Conservation (phyloP, 495 filamentous ascomycete species). For the Penicillium herquei region DNA sequence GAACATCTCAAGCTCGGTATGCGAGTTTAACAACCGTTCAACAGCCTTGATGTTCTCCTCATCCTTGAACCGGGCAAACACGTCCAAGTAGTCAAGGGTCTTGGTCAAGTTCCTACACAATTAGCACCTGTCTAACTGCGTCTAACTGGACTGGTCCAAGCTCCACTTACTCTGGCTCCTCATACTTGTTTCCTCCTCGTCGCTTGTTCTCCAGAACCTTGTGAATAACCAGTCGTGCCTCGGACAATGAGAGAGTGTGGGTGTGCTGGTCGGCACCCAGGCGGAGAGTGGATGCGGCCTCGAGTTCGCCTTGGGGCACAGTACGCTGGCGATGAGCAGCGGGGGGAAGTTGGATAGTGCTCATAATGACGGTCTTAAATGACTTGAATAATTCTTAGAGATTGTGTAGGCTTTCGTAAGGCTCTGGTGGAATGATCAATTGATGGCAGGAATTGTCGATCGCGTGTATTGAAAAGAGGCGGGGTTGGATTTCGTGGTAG, state of each 20-base stretch:
- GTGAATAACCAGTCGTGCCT: conserved; percentile 88
- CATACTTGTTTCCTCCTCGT: conserved; percentile 45
- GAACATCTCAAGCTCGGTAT: conserved; percentile 80
- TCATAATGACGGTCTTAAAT: conserved; percentile 23
- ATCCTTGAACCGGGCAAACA: conserved; percentile 91
- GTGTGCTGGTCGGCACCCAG: conserved; percentile 92
- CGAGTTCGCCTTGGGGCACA: conserved; percentile 76
- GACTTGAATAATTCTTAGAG: too few relatives aligned
- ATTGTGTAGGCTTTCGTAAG: too few relatives aligned
- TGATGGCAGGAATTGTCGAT: not conserved
- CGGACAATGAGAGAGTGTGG: conserved; percentile 81
- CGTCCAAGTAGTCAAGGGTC: conserved; percentile 86
- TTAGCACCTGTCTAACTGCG: not conserved
- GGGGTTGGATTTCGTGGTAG: not conserved
- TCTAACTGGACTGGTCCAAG: not conserved
- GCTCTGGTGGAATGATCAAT: too few relatives aligned
- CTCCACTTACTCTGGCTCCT: conserved; percentile 49
- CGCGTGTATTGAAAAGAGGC: not conserved
- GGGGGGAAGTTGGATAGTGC: conserved; percentile 37
- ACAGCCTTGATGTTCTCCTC: conserved; percentile 92
- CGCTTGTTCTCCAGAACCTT: conserved; percentile 70
- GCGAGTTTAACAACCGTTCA: conserved; percentile 72
- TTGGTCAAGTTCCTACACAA: conserved; percentile 62
- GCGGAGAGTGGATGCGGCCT: conserved; percentile 74
- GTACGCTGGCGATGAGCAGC: conserved; percentile 72